Evolutionary conservation across 139 green algal species (phyloP).

Genomic region (Astrephomene gubernaculifera): DNA sequence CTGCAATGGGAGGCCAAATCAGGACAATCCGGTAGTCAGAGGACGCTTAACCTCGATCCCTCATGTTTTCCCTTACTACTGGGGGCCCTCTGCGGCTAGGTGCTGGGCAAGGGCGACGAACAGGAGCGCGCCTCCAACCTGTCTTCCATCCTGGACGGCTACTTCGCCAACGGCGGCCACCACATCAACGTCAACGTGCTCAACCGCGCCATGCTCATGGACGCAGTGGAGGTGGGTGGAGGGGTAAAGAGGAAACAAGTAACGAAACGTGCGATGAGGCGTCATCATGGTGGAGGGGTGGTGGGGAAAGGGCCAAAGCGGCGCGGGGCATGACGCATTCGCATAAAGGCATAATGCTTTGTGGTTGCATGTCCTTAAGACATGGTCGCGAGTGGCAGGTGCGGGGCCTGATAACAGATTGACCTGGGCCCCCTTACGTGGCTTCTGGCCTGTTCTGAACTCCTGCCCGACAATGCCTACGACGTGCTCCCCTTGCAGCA

Average conservation of each 20-base stretch:
- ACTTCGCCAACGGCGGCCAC: slow-evolving; percentile 75
- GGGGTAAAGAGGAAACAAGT: too few species aligned
- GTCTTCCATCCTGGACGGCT: slow-evolving; percentile 76
- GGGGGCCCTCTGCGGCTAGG: slow-evolving; percentile 17
- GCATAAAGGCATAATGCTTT: too few species aligned
- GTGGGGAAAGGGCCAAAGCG: too few species aligned
- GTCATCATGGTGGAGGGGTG: too few species aligned
- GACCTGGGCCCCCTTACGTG: too few species aligned
- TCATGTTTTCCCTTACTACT: neutral
- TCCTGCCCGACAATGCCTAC: too few species aligned
- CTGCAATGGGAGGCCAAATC: neutral
- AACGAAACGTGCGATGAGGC: too few species aligned
- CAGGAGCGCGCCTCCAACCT: slow-evolving; percentile 66
- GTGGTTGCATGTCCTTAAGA: too few species aligned
- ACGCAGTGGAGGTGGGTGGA: slow-evolving; percentile 68
- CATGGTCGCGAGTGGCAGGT: too few species aligned
- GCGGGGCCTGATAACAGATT: too few species aligned
- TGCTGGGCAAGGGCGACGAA: slow-evolving; percentile 60
- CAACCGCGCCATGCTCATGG: slow-evolving; percentile 70
- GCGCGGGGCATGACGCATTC: too few species aligned
- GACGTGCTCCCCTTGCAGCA: neutral
- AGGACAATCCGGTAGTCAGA: neutral
- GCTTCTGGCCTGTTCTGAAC: too few species aligned
- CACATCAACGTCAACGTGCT: slow-evolving; percentile 87
- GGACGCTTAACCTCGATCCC: neutral